These are phyloP conservation scores for Tetraselmis striata DNA, from an alignment of 139 green algal species.

Conservation along the genomic window DNA sequence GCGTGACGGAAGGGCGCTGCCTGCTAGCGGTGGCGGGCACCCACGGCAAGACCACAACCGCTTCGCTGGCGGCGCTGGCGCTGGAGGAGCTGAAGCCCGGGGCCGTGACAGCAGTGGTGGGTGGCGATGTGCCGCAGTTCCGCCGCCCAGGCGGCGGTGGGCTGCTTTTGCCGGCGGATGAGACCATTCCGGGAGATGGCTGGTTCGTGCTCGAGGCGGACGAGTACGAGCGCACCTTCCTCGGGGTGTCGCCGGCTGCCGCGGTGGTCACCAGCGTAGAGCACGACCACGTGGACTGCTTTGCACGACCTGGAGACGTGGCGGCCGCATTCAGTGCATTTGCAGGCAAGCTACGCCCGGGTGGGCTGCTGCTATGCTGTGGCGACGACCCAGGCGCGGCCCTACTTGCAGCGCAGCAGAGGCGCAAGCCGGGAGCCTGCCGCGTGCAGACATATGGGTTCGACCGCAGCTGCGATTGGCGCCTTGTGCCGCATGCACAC, in stretches of 20 bases:
- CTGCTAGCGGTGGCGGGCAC: slow-evolving; percentile 6
- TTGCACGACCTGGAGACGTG: background rate
- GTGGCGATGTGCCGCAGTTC: slow-evolving; percentile 1
- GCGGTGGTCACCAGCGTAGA: slow-evolving; percentile 14
- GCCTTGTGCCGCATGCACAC: background rate
- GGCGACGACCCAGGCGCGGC: background rate
- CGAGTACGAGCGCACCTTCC: slow-evolving; percentile 15
- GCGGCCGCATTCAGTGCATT: background rate
- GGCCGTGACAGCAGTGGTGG: background rate
- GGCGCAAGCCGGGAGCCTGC: no score
- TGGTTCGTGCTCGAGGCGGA: slow-evolving; percentile 12
- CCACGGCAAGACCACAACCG: slow-evolving; percentile 8
- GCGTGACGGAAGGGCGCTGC: background rate
- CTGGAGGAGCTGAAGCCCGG: background rate
- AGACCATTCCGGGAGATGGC: no score
- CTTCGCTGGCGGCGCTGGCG: background rate
- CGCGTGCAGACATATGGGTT: background rate
- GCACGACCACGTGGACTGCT: slow-evolving; percentile 10
- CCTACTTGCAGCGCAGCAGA: no score
- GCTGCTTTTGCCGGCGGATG: no score
- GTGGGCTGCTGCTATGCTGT: slow-evolving; percentile 1
- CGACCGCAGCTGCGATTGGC: background rate
- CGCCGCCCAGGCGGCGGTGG: no score
- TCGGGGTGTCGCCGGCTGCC: background rate
- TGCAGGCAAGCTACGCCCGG: background rate